phyloP scores from a whole-genome alignment of 1,284 basidiomycete species.

The Boletus semigastroideus region DNA sequence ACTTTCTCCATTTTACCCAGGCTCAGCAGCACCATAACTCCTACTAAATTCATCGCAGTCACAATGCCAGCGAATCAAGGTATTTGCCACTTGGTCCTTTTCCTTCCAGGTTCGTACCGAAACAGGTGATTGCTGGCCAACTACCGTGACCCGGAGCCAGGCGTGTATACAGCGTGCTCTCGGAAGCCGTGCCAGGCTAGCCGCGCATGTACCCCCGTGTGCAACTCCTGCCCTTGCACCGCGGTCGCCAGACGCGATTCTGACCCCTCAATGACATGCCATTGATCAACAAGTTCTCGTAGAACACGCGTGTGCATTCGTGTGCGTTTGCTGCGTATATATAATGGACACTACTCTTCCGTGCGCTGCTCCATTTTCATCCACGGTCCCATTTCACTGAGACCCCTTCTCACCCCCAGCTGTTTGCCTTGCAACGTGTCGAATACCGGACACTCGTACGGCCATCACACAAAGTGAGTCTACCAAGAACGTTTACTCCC shows the following conservation, averaged over 20 bases:
- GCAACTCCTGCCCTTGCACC: slow-evolving; percentile 20
- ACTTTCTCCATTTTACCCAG: slow-evolving; percentile 2
- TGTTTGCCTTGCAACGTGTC: not conserved
- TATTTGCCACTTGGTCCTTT: not conserved
- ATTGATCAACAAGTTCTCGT: slow-evolving; percentile 4
- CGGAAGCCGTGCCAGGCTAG: slow-evolving; percentile 3
- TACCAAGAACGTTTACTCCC: not conserved
- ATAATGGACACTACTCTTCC: slow-evolving; percentile 22
- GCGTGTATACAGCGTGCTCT: slow-evolving; percentile 19
- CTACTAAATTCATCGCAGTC: not conserved
- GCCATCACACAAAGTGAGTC: slow-evolving; percentile 14
- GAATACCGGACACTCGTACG: slow-evolving; percentile 1
- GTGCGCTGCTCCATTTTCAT: slow-evolving; percentile 12
- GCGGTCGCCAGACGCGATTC: slow-evolving; percentile 11
- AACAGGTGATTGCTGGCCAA: not conserved
- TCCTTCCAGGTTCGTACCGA: not conserved
- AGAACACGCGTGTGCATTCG: slow-evolving; percentile 14
- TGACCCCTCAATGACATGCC: too few relatives aligned
- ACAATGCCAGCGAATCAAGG: not conserved
- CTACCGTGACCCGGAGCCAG: not conserved
- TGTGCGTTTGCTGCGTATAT: slow-evolving; percentile 20
- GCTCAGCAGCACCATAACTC: not conserved
- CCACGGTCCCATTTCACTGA: slow-evolving; percentile 7
- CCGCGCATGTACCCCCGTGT: slow-evolving; percentile 12
- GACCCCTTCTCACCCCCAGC: not conserved